Conservation (phyloP, 192 early-diverging fungal genomes). For the Coemansia sp. region DNA sequence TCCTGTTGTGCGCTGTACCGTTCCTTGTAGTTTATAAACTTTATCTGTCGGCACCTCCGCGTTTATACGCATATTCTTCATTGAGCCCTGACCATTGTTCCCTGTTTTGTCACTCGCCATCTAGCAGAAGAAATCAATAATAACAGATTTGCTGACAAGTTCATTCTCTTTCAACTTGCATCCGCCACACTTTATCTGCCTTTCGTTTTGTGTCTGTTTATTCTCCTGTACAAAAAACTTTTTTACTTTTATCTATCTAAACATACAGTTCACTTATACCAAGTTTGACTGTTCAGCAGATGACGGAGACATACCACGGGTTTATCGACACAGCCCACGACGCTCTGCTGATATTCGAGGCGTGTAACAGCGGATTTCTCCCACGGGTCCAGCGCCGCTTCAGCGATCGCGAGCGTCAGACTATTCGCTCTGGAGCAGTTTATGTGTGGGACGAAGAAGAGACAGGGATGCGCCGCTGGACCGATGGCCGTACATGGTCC, state of each 20-base stretch:
- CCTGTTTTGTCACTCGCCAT: neutral
- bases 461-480: constrained; percentile 88
- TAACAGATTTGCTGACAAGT: neutral
- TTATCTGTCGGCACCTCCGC: too few relatives aligned
- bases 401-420: constrained; percentile 76
- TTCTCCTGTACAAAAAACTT: neutral
- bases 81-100: neutral
- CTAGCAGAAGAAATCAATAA: neutral
- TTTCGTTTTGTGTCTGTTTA: neutral
- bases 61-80: neutral
- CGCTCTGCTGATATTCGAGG: constrained; percentile 86
- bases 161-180: neutral
- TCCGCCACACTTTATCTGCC: too few relatives aligned
- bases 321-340: constrained; percentile 83
- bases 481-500: constrained; percentile 86
- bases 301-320: constrained; percentile 78
- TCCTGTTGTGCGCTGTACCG: too few relatives aligned
- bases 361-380: constrained; percentile 69
- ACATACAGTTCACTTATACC: neutral
- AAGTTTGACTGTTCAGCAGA: constrained; percentile 1
- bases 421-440: constrained; percentile 78
- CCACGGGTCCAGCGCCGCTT: constrained; percentile 77
- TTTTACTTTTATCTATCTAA: too few relatives aligned
- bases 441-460: constrained; percentile 93
- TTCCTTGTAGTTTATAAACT: too few relatives aligned